Evolutionary conservation across 345 rosid genomes (phyloP).

Genomic region (Chamaenerion angustifolium): DNA sequence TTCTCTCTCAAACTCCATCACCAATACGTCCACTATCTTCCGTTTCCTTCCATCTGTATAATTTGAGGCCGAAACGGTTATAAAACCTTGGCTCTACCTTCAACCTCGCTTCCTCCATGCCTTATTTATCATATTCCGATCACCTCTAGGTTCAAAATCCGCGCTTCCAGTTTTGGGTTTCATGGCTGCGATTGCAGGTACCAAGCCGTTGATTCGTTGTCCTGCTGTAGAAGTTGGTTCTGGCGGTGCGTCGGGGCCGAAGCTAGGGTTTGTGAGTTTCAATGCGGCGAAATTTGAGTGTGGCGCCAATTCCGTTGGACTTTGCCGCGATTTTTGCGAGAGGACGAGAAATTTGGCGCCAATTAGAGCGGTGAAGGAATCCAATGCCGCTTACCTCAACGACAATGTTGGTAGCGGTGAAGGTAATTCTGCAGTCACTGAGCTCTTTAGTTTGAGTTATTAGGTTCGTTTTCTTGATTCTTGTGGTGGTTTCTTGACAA

Average conservation of each 20-base stretch:
- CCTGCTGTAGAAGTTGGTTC: slow-evolving; percentile 8
- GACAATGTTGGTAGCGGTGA: slow-evolving; percentile 7
- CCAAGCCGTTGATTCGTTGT: slow-evolving; percentile 11
- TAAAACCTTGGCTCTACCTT: no score
- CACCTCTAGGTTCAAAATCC: not conserved
- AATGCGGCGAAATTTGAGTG: slow-evolving; percentile 2
- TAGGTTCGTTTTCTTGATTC: not conserved
- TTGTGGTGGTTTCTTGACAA: no score
- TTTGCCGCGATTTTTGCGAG: slow-evolving; percentile 7
- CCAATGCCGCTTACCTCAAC: slow-evolving; percentile 13
- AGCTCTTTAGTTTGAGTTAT: not conserved
- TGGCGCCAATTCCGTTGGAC: slow-evolving; percentile 3
- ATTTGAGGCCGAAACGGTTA: no score
- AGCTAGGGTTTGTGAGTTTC: slow-evolving; percentile 11
- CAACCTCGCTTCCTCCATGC: no score
- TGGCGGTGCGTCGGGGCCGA: slow-evolving; percentile 6
- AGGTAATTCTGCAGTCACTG: not conserved
- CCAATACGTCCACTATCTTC: not conserved
- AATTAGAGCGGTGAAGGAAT: slow-evolving; percentile 33
- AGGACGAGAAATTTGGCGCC: slow-evolving; percentile 19
- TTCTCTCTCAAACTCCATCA: not conserved
- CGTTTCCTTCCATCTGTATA: slow-evolving; percentile 5
- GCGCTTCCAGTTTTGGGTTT: not conserved
- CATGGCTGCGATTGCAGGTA: slow-evolving; percentile 10
- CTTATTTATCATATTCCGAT: no score